A percentile compares a stretch with the other conserved stretches of the same genome.
These are phyloP conservation scores for Dacryopinax spathularia DNA, from an alignment of 768 basidiomycete genomes.

Conservation along the genomic window DNA sequence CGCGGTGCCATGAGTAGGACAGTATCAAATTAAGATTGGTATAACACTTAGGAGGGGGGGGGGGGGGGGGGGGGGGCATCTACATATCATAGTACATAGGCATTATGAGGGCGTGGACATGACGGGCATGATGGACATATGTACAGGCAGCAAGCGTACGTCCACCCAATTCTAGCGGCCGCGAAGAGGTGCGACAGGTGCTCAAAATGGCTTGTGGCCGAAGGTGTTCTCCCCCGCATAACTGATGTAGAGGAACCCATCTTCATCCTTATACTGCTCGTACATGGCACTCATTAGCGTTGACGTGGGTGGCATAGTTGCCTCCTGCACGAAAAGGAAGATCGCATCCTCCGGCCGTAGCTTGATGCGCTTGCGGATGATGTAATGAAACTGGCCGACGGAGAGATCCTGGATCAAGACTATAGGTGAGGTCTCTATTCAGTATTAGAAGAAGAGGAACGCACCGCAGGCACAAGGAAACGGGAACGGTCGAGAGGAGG, in stretches of 20 bases:
- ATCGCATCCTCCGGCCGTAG: background rate
- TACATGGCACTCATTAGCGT: conserved; percentile 6
- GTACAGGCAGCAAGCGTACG: too few relatives aligned
- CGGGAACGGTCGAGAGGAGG: background rate
- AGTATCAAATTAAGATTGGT: too few relatives aligned
- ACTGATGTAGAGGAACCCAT: background rate
- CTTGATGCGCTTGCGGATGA: conserved; percentile 7
- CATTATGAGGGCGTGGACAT: too few relatives aligned
- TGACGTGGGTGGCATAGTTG: background rate
- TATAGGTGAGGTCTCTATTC: background rate
- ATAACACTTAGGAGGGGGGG: too few relatives aligned
- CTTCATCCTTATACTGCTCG: background rate
- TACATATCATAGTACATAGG: too few relatives aligned
- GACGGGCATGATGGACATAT: too few relatives aligned
- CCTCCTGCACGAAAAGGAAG: conserved; percentile 5
- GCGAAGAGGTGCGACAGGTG: background rate
- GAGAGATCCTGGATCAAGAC: conserved; percentile 1
- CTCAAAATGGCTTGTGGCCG: background rate
- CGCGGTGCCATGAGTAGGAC: too few relatives aligned
- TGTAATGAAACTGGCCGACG: conserved; percentile 5
- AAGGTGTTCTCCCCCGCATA: conserved; percentile 8
- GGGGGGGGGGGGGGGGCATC: too few relatives aligned
- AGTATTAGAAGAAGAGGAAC: background rate
- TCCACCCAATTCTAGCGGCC: too few relatives aligned
- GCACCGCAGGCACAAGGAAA: conserved; percentile 2